Evolutionary conservation across 2,329 filamentous ascomycete genomes (phyloP), one percentile per base, ranked within the genome.

Genomic region (Didymella glomerata): DNA sequence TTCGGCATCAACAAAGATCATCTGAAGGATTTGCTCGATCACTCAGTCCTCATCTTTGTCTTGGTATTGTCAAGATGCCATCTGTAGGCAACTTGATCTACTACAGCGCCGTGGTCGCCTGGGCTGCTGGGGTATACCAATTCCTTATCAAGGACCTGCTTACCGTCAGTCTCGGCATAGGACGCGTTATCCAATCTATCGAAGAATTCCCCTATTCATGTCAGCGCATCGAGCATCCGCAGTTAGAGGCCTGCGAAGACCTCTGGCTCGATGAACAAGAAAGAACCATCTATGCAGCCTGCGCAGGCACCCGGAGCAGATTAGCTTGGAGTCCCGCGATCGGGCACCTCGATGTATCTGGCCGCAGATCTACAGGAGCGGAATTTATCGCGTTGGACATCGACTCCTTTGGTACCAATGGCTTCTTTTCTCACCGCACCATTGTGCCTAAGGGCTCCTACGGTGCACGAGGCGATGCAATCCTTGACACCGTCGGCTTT

Each of bases 201-300:
- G 68, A 72, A 8, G 69, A 74, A 16, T 74, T 73, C 36, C 68
- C 71, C 8, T 74, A 65, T 42, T 49, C 57, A 3, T 74, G 71
- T 46, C 60, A 66, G 11, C 64, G 68, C 16, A 40, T 74, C 5
- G 53, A 62, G 25, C 64, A 74, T 55, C 62, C 69, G 10, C 61
- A 62, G 3, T 50, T 75, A 16, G 66, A 73, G 42, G 71, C 63
- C 5, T 74, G 71, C 44, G 72, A 74, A 54, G 71, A 75, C 40
- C 41, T 75, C 3, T 75, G 72, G 70, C 62, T 75, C 7, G 71
- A 75, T 44, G 56, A 70, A 48, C 52, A 69, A 20, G 65, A 54
- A 5, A 58, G 71, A 16, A 60, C 65, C 2, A 11, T 75, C 18
- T 75, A 75, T 60, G 72, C 70, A 11, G 72, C 69, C 9, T 75